These are phyloP conservation scores for Phytophthora vignae DNA, from an alignment of 352 stramenopile species.

Conservation along the genomic window DNA sequence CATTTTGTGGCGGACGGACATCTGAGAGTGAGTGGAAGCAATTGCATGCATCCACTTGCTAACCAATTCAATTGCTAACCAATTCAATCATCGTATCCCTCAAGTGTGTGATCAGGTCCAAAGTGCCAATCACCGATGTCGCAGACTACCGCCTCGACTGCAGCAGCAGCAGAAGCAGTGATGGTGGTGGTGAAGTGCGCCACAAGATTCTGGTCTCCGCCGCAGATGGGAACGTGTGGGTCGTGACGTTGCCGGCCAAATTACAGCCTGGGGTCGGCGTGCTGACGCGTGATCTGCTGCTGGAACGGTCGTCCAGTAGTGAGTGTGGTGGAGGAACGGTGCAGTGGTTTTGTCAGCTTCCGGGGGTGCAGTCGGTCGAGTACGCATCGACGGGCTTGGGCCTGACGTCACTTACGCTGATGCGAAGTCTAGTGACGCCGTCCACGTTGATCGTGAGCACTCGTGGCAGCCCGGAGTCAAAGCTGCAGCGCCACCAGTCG, in stretches of 20 bases:
- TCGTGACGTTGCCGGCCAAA: conserved; percentile 44
- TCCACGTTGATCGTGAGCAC: conserved; percentile 52
- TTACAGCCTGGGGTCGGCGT: conserved; percentile 5
- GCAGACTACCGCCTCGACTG: conserved; percentile 16
- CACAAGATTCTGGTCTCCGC: conserved; percentile 45
- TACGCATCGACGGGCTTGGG: conserved; percentile 17
- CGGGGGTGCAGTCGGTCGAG: conserved; percentile 49
- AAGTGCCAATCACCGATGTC: conserved; percentile 49
- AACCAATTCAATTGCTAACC: too few relatives aligned
- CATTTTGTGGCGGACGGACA: conserved; percentile 57
- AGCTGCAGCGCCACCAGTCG: conserved; percentile 8
- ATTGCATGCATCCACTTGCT: not conserved
- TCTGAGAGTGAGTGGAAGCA: conserved; percentile 42
- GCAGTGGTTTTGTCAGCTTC: conserved; percentile 38
- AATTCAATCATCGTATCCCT: conserved; percentile 4
- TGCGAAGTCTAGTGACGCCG: conserved; percentile 60
- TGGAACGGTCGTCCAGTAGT: conserved; percentile 21
- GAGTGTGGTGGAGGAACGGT: conserved; percentile 4
- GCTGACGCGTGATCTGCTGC: conserved; percentile 20
- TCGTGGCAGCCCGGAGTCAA: not conserved
- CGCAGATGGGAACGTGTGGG: conserved; percentile 57
- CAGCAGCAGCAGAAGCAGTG: not conserved
- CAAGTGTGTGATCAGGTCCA: conserved; percentile 56
- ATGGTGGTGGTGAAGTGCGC: not conserved
- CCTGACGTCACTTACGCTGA: conserved; percentile 39